Evolutionary conservation across 2,329 filamentous ascomycete species (phyloP), one percentile per base, ranked within the genome.

Genomic region (Lizonia empirigonia): DNA sequence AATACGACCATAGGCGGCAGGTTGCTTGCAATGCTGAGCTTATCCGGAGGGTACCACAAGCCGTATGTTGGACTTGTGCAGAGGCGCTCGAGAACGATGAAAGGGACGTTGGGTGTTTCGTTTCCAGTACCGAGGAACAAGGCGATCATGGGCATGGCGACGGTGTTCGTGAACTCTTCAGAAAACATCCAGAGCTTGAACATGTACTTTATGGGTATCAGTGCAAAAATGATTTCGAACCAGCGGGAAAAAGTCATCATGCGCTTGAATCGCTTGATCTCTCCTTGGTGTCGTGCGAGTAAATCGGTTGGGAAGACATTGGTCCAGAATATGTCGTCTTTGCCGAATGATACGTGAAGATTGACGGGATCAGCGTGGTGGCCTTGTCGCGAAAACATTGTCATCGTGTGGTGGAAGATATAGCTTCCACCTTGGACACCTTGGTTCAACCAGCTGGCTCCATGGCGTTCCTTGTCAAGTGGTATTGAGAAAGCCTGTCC

Each of bases 111-210:
- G 0, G 87, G 83, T 0, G 87, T 88, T 61, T 89, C 85, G 59
- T 91, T 91, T 1, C 88, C 87, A 5, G 88, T 90, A 0, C 88
- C 88, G 0, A 91, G 76, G 65, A 91, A 90, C 1, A 91, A 75
- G 0, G 88, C 88, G 24, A 90, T 82, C 68, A 91, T 82, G 1
- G 88, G 88, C 50, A 88, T 78, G 0, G 87, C 84, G 71, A 91
- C 85, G 27, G 84, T 85, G 63, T 90, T 85, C 13, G 82, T 82
- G 65, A 91, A 91, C 47, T 88, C 86, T 8, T 82, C 78, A 48
- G 79, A 85, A 72, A 91, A 90, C 49, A 83, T 75, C 70, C 89
- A 90, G 41, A 90, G 70, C 48, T 82, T 82, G 60, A 90, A 77
- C 67, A 90, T 80, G 26, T 84, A 71, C 52, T 83, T 85, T 62